A percentile compares a stretch with the other conserved stretches of the same genome.
Conservation (phyloP, 495 filamentous ascomycete species). For the Neohortaea acidophila region DNA sequence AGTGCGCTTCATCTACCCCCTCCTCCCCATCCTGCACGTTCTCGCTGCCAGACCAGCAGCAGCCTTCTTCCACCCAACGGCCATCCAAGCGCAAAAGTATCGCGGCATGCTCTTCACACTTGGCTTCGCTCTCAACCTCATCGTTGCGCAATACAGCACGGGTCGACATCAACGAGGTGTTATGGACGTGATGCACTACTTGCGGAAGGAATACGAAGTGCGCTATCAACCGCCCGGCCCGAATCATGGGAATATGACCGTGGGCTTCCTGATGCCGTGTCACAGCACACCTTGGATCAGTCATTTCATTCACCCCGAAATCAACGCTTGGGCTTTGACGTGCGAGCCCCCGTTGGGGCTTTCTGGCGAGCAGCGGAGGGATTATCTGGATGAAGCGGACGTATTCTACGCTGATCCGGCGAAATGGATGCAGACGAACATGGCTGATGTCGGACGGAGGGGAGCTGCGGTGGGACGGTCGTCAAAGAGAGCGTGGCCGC, state of each 20-base stretch:
- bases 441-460: conserved; percentile 24
- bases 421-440: conserved; percentile 42
- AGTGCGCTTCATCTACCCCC: conserved; percentile 90
- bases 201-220: conserved; percentile 53
- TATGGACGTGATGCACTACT: conserved; percentile 52
- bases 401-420: conserved; percentile 60
- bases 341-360: conserved; percentile 78
- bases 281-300: conserved; percentile 96
- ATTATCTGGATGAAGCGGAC: conserved; percentile 80
- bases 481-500: conserved; percentile 39
- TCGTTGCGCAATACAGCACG: conserved; percentile 59
- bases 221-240: conserved; percentile 1
- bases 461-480: no score
- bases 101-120: conserved; percentile 41
- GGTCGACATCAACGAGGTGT: conserved; percentile 66
- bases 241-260: conserved; percentile 38
- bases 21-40: conserved; percentile 72
- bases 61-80: conserved; percentile 41
- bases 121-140: conserved; percentile 48
- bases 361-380: conserved; percentile 36
- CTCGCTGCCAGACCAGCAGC: conserved; percentile 53
- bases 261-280: conserved; percentile 90
- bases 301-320: conserved; percentile 57
- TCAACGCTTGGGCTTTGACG: conserved; percentile 72
- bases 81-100: conserved; percentile 19